Evolutionary conservation across 2,329 filamentous ascomycete species (phyloP).

Genomic region (Colletotrichum zoysiae): DNA sequence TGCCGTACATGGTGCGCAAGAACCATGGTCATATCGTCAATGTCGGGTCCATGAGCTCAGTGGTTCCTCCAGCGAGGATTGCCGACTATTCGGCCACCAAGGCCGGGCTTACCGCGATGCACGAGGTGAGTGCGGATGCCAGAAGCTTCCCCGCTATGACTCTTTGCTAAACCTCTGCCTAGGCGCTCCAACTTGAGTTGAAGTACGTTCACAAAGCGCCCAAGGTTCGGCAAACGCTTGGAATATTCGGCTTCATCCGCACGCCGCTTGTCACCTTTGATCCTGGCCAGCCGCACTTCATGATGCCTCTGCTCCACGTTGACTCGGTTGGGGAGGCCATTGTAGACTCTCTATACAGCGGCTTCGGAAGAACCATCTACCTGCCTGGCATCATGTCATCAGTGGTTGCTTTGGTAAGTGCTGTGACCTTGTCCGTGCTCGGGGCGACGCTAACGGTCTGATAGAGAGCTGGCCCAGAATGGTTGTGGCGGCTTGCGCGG

Average conservation of each 20-base stretch:
- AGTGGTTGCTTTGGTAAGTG: slow-evolving; percentile 47
- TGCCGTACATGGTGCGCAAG: slow-evolving; percentile 66
- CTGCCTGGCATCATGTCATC: slow-evolving; percentile 48
- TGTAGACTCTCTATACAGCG: slow-evolving; percentile 48
- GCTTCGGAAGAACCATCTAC: slow-evolving; percentile 48
- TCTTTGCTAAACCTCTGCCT: background rate
- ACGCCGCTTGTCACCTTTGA: slow-evolving; percentile 49
- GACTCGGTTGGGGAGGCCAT: slow-evolving; percentile 50
- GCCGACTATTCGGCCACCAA: slow-evolving; percentile 73
- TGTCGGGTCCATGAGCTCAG: slow-evolving; percentile 69
- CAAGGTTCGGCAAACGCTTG: slow-evolving; percentile 47
- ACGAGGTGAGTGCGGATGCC: slow-evolving; percentile 44
- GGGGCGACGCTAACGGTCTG: background rate
- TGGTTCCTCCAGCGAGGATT: slow-evolving; percentile 65
- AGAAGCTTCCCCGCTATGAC: background rate
- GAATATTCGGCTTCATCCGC: slow-evolving; percentile 49
- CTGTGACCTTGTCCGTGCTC: accelerated
- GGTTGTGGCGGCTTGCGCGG: slow-evolving; percentile 39
- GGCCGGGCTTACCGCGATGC: slow-evolving; percentile 49
- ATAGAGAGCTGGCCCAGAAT: slow-evolving; percentile 45
- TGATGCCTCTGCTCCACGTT: slow-evolving; percentile 50
- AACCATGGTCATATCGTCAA: slow-evolving; percentile 77
- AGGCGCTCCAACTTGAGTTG: slow-evolving; percentile 50
- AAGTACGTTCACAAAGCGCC: slow-evolving; percentile 47
- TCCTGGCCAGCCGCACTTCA: slow-evolving; percentile 46